Percentiles rank a stretch among this genome's conserved stretches.
phyloP scores from a whole-genome alignment of 441 rosid species.

The Pelargonium citronellum region DNA sequence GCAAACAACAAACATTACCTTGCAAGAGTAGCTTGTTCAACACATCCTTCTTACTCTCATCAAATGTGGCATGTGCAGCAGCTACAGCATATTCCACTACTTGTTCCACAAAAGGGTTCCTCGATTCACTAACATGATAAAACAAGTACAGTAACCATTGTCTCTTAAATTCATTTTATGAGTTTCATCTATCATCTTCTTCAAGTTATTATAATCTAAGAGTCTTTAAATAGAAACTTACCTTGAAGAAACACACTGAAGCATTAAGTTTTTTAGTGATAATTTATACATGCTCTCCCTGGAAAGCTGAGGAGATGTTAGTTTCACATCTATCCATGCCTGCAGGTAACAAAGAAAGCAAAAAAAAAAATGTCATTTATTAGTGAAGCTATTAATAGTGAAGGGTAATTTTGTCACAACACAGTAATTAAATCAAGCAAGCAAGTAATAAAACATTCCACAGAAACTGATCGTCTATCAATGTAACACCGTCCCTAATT shows the following conservation, averaged over 20 bases:
- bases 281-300: slow-evolving; percentile 80
- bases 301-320: slow-evolving; percentile 85
- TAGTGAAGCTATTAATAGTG: slow-evolving; percentile 22
- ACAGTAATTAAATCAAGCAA: slow-evolving; percentile 4
- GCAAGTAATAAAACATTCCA: slow-evolving; percentile 1
- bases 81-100: slow-evolving; percentile 74
- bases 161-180: not conserved
- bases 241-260: slow-evolving; percentile 70
- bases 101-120: slow-evolving; percentile 88
- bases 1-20: slow-evolving; percentile 37
- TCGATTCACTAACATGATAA: slow-evolving; percentile 51
- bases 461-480: not conserved
- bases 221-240: slow-evolving; percentile 27
- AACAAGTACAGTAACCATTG: slow-evolving; percentile 4
- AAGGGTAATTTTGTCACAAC: no score
- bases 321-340: slow-evolving; percentile 51
- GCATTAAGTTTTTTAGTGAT: slow-evolving; percentile 53
- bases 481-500: no score
- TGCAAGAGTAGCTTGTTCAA: slow-evolving; percentile 68
- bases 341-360: no score
- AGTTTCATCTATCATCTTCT: slow-evolving; percentile 1
- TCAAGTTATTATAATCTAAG: not conserved
- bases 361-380: slow-evolving; percentile 44
- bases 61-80: slow-evolving; percentile 56
- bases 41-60: slow-evolving; percentile 45